phyloP scores from a whole-genome alignment of 73 alveolate genomes.

The Paramecium primaurelia region DNA sequence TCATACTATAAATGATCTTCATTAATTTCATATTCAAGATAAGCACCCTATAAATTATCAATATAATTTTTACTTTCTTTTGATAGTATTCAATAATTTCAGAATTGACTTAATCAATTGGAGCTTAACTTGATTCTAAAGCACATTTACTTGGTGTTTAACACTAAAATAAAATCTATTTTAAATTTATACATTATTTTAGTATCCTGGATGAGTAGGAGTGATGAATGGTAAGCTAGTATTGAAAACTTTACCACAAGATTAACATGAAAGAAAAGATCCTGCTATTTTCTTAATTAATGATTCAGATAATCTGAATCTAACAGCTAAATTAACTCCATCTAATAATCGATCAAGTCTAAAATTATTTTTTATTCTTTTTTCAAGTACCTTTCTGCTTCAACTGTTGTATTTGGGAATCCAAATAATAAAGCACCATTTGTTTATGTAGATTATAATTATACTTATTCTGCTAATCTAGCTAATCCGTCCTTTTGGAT shows the following conservation, averaged over 20 bases:
- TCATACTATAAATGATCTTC: slow-evolving; percentile 14
- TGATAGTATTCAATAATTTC: neutral
- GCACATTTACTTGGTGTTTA: neutral
- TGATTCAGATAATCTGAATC: neutral
- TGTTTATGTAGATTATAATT: slow-evolving; percentile 20
- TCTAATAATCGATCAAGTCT: neutral
- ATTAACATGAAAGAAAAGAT: neutral
- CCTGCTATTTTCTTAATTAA: neutral
- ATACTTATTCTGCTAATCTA: slow-evolving; percentile 16
- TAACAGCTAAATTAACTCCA: slow-evolving; percentile 22
- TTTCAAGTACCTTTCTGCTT: neutral
- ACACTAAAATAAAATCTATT: neutral
- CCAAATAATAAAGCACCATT: slow-evolving; percentile 11
- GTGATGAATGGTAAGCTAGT: neutral
- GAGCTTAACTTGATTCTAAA: neutral
- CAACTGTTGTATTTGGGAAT: neutral
- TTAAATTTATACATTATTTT: neutral
- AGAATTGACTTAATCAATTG: neutral
- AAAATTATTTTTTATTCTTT: neutral
- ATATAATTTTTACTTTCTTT: neutral
- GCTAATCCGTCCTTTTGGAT: neutral
- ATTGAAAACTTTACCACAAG: neutral
- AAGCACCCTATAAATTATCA: neutral
- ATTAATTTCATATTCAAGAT: neutral
- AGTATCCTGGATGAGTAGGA: slow-evolving; percentile 18